Evolutionary conservation across 139 green algal genomes (phyloP), one percentile per base, ranked within the genome.

Genomic region (Trebouxia sp.): DNA sequence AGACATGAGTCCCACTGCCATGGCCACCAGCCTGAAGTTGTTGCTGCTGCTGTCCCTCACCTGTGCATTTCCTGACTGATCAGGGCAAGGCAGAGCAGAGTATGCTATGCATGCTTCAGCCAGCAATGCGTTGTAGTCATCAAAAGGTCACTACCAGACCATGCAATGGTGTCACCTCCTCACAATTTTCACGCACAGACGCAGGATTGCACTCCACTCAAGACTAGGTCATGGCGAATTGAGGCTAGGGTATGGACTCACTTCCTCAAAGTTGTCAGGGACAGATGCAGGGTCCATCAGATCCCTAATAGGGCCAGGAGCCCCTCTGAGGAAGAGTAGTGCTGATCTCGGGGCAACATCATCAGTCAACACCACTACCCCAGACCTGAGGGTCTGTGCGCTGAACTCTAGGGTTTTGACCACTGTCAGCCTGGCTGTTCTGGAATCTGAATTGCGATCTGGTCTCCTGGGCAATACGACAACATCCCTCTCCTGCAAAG

Each of bases 361-460:
- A 69, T 69, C 58, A 26, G 58, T 10, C 58, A 69, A 9, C 9
- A 69, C 58, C 28, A 69, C 58, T 10, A 69, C 58, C 22, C 58
- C 58, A 20, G 58, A 69, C 30, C 58, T 69, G 0, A 69, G 58
- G 58, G 58, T 69, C 41, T 69, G 58, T 10, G 58, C 39, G 58
- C 58, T 69, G 58, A 69, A 69, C 28, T 69, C 58, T 1, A 69
- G 58, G 30, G 58, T 69, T 69, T 30, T 69, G n/a, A 17, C 14
- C 3, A 69, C 24, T 9, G 28, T 69, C 58, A 69, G 58, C 58
- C 41, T 69, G 58, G 58, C 58, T 69, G 58, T 69, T 0, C 58
- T 7, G 14, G 58, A 28, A 17, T 69, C 17, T 17, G 58, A 69
- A 41, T 20, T 30, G 17, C 41, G 58, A 69, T 41, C 30, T 22